Conservation (phyloP, 2,329 filamentous ascomycete species). For the Fusarium gaditjirri region DNA sequence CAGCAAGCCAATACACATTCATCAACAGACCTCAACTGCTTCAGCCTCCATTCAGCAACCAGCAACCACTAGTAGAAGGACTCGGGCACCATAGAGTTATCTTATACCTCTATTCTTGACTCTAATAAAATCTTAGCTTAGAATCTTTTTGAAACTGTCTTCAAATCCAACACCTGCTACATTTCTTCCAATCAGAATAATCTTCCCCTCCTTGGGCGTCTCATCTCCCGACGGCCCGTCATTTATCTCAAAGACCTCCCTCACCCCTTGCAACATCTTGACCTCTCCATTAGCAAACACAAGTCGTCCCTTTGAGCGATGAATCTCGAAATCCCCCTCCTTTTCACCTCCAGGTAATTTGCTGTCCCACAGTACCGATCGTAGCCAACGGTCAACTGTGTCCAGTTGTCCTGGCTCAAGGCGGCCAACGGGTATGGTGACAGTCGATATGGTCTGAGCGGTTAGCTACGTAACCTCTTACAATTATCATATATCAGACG, state of each 20-base stretch:
- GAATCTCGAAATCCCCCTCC: slow-evolving; percentile 74
- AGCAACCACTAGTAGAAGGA: no score
- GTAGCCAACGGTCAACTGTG: slow-evolving; percentile 82
- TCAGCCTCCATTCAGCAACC: background rate
- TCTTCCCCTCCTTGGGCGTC: slow-evolving; percentile 59
- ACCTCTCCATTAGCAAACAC: slow-evolving; percentile 70
- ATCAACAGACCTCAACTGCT: background rate
- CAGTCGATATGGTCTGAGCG: slow-evolving; percentile 81
- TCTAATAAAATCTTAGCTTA: slow-evolving; percentile 30
- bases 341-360: slow-evolving; percentile 62
- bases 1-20: rapidly evolving
- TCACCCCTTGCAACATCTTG: slow-evolving; percentile 88
- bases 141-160: slow-evolving; percentile 52
- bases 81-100: background rate
- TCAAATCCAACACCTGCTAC: slow-evolving; percentile 63
- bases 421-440: slow-evolving; percentile 74
- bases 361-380: slow-evolving; percentile 85
- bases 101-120: background rate
- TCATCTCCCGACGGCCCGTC: slow-evolving; percentile 62
- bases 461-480: slow-evolving; percentile 26
- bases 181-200: slow-evolving; percentile 71
- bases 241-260: slow-evolving; percentile 92
- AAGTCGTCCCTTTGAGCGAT: slow-evolving; percentile 86
- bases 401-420: slow-evolving; percentile 68
- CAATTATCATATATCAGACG: slow-evolving; percentile 1